A percentile compares a stretch with the other conserved stretches of the same genome.
phyloP scores from a whole-genome alignment of 2,329 filamentous ascomycete genomes.

The Colletotrichum chlorophyti region DNA sequence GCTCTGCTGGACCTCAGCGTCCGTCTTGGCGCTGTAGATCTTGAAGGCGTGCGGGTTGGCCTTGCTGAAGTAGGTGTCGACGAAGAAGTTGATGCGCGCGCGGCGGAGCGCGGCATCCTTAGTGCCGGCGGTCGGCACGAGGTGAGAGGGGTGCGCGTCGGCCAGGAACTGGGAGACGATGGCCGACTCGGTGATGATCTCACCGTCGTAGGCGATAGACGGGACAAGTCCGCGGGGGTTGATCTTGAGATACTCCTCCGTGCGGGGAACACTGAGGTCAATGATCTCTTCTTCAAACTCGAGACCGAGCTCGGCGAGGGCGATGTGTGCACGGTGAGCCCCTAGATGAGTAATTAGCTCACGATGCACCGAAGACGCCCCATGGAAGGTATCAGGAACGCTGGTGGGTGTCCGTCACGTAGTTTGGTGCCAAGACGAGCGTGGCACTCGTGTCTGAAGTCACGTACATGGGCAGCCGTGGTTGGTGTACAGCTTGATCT shows the following conservation, averaged over 20 bases:
- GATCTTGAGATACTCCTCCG: conserved; percentile 76
- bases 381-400: too few species aligned
- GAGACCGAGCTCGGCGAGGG: conserved; percentile 69
- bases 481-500: conserved; percentile 75
- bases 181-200: conserved; percentile 76
- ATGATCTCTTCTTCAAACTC: conserved; percentile 76
- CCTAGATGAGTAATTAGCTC: too few species aligned
- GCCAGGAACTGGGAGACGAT: conserved; percentile 76
- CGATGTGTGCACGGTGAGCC: conserved; percentile 79
- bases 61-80: conserved; percentile 73
- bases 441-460: too few species aligned
- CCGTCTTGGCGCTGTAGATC: conserved; percentile 52
- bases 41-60: conserved; percentile 56
- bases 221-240: conserved; percentile 84
- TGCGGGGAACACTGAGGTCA: conserved; percentile 72
- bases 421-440: too few species aligned
- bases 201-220: conserved; percentile 67
- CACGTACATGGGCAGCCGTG: conserved; percentile 67
- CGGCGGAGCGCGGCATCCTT: conserved; percentile 64
- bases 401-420: too few species aligned
- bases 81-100: conserved; percentile 75
- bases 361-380: too few species aligned
- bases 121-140: conserved; percentile 63
- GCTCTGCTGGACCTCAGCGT: conserved; percentile 56
- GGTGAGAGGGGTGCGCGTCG: conserved; percentile 72